Base-by-base conservation (phyloP, 176 grass and related monocot genomes). In the Triticum turgidum region DNA sequence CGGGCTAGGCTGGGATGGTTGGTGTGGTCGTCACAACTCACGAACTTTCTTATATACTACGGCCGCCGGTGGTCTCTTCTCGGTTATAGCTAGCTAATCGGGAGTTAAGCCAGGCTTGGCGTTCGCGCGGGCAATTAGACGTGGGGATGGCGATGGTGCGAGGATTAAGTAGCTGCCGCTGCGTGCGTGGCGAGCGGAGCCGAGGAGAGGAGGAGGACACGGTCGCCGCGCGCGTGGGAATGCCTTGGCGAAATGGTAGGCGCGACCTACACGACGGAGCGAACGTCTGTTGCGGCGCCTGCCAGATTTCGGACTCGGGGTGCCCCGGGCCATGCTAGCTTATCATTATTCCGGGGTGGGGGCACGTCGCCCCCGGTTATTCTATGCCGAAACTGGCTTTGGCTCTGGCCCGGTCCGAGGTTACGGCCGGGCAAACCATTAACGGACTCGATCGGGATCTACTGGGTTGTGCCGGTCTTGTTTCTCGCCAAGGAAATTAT, bases 211-310 rank as follows among this genome's bases (percentile, higher is more conserved):
- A 14, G 25, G 25, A 80, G 25, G 82, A 89, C 87, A 89, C 59
- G 90, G 84, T 92, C 81, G 33, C 29, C 65, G 13, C 13, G 83
- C 72, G 13, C 24, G 83, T 89, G 90, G 68, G 90, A 92, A 92
- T 41, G 86, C 61, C 3, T 1, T 0, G 61, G 4, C 14, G 20
- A 32, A 33, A 73, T 18, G 58, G 87, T 80, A n/a, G 90, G 87
- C 87, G 81, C 73, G 11, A 17, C 29, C 29, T 33, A 22, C 76
- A 83, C 86, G 85, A 77, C 83, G 51, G n/a, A 78, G 66, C 11
- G 79, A 41, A 34, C 79, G 84, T 42, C 68, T 54, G 63, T 72
- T 64, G 39, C 35, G 25, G 72, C 79, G 79, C 35, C 45, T 78
- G 79, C 35, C 45, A 72, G 68, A 69, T 82, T 69, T 5, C 49